Evolutionary conservation across 805 yeast species (phyloP).

Genomic region (Candida insectalens): DNA sequence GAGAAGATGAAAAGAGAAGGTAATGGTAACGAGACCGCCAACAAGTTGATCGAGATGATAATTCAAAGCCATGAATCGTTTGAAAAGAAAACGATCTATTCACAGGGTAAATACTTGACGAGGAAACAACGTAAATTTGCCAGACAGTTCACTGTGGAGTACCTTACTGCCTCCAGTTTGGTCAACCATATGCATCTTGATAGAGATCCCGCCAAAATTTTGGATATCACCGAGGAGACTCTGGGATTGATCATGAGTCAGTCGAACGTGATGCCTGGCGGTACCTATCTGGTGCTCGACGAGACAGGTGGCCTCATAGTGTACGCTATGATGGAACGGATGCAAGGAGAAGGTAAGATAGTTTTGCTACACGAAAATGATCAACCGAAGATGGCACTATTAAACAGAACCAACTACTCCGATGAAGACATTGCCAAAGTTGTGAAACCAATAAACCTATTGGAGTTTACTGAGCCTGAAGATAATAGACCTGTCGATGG

Average conservation of each 20-base stretch:
- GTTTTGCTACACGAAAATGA: constrained; percentile 85
- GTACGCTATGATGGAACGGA: constrained; percentile 80
- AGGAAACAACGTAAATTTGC: constrained; percentile 89
- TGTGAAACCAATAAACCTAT: constrained; percentile 62
- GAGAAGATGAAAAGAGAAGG: constrained; percentile 71
- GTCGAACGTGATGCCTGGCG: constrained; percentile 84
- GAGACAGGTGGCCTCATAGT: constrained; percentile 92
- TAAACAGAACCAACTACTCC: constrained; percentile 57
- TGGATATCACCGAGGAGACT: constrained; percentile 81
- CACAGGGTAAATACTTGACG: constrained; percentile 86
- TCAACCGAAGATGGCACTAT: constrained; percentile 71
- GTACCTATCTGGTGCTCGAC: constrained; percentile 78
- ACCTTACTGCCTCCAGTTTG: constrained; percentile 60
- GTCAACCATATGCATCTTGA: constrained; percentile 60
- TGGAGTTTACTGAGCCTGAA: constrained; percentile 80
- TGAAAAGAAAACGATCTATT: constrained; percentile 77
- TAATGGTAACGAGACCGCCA: constrained; percentile 52
- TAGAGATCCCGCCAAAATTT: constrained; percentile 61
- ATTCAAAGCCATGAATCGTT: constrained; percentile 79
- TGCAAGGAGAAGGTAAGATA: constrained; percentile 68
- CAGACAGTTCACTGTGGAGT: constrained; percentile 75
- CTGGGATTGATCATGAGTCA: constrained; percentile 67
- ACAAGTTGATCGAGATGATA: constrained; percentile 70
- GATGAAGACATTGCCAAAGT: constrained; percentile 40
- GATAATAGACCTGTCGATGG: constrained; percentile 34